A percentile compares a stretch with the other conserved stretches of the same genome.
Conservation (phyloP, 2,329 filamentous ascomycete species). For the Colletotrichum sp. region DNA sequence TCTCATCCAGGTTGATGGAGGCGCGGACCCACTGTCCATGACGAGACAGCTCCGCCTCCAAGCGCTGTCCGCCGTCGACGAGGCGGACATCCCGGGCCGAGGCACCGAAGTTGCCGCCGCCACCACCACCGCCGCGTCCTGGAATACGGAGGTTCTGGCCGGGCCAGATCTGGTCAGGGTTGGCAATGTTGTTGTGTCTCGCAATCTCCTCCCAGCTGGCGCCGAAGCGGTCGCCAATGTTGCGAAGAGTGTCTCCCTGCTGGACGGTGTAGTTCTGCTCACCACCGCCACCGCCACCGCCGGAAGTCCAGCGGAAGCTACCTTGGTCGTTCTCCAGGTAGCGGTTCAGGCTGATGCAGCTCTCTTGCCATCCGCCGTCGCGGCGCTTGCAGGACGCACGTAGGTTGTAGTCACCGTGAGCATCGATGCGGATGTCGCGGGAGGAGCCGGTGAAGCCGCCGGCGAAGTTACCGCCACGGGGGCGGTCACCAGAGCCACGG, state of each 20-base stretch:
- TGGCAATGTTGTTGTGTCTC: conserved; percentile 40
- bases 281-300: conserved; percentile 25
- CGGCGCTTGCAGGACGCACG: conserved; percentile 35
- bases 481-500: conserved; percentile 18
- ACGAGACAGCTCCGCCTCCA: conserved; percentile 35
- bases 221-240: conserved; percentile 37
- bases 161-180: conserved; percentile 47
- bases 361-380: conserved; percentile 37
- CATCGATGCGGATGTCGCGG: conserved; percentile 38
- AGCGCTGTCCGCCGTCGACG: conserved; percentile 36
- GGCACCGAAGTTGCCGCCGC: conserved; percentile 34
- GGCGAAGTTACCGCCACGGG: conserved; percentile 33
- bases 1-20: conserved; percentile 37
- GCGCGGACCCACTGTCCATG: conserved; percentile 34
- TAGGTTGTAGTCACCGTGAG: conserved; percentile 36
- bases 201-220: conserved; percentile 43
- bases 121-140: conserved; percentile 23
- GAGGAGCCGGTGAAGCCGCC: conserved; percentile 31
- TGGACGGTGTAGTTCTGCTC: conserved; percentile 37
- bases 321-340: conserved; percentile 40
- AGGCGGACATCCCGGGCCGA: conserved; percentile 40
- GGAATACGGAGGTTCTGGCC: conserved; percentile 44
- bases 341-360: conserved; percentile 38
- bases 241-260: conserved; percentile 45
- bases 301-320: conserved; percentile 38